Evolutionary conservation across 148 eudicot species (phyloP), one percentile per base, ranked within the genome.

Genomic region (Drosera capensis): DNA sequence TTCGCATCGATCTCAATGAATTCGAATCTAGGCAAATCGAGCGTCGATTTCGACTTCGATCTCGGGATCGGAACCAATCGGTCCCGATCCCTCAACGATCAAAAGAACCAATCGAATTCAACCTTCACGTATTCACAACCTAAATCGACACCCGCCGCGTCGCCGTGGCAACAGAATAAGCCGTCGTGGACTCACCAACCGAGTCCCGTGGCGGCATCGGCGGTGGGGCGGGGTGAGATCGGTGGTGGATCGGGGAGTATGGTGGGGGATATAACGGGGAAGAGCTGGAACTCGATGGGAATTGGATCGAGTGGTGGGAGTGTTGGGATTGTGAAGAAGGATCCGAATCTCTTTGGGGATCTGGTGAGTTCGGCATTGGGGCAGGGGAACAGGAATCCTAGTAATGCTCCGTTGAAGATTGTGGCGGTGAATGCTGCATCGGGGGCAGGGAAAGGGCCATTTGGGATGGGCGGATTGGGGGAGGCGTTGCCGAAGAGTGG

Each of bases 151-250:
- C 20, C 71, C 13, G 35, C 72, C 35, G 44, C 70, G 51, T 67
- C 82, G 25, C 53, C 68, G 7, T 70, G 72, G 77, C 93, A 81
- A 40, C 85, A 79, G 0, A 73, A 73, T 20, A 80, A 70, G 40
- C 78, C 95, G 5, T 70, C 95, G 0, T 86, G 93, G 84, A 76
- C 85, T 30, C 93, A 81, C 72, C 84, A 81, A 36, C 96, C 96
- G 5, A 78, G 70, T 2, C 58, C 87, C 43, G 55, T n/a, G n/a
- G 46, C 56, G 62, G 61, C 26, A 44, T n/a, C 73, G 9, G 31
- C 38, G 41, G 7, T 25, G 40, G 48, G 58, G 58, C 49, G 85
- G 78, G 17, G 55, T 56, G 45, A 69, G 63, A 29, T 75, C 22
- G 60, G 68, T 0, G 94, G 68, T 0, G 94, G 77, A 3, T 79